A percentile compares a stretch with the other conserved stretches of the same genome.
phyloP scores from a whole-genome alignment of 2,329 filamentous ascomycete species.

The Monilinia fructicola region DNA sequence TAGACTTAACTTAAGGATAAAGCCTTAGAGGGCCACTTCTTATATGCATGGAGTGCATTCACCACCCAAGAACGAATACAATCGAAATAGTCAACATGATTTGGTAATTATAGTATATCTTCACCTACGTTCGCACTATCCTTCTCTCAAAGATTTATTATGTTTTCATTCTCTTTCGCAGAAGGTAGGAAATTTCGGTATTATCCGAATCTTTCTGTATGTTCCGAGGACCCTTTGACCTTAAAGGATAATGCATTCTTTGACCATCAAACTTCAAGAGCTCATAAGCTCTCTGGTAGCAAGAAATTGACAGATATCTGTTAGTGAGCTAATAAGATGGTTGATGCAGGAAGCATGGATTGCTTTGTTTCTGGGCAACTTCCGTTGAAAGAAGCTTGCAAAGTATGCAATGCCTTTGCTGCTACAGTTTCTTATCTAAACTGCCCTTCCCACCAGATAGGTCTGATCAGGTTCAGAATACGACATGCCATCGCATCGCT shows the following conservation, averaged over 20 bases:
- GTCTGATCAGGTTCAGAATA: not conserved
- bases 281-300: not conserved
- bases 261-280: not conserved
- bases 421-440: not conserved
- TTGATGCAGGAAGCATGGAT: not conserved
- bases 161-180: not conserved
- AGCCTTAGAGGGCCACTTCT: too few species aligned
- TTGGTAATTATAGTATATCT: too few species aligned
- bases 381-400: conserved; percentile 1
- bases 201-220: not conserved
- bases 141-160: not conserved
- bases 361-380: conserved; percentile 9
- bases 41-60: too few species aligned
- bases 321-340: not conserved
- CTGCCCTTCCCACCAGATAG: not conserved
- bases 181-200: not conserved
- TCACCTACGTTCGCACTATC: too few species aligned
- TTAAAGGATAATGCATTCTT: not conserved
- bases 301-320: not conserved
- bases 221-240: not conserved
- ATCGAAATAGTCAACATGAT: too few species aligned
- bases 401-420: not conserved
- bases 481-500: not conserved
- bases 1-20: too few species aligned
- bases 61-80: too few species aligned